A percentile compares a stretch with the other conserved stretches of the same genome.
Evolutionary conservation across 2,329 filamentous ascomycete genomes (phyloP).

Genomic region (Cercospora citrullina): DNA sequence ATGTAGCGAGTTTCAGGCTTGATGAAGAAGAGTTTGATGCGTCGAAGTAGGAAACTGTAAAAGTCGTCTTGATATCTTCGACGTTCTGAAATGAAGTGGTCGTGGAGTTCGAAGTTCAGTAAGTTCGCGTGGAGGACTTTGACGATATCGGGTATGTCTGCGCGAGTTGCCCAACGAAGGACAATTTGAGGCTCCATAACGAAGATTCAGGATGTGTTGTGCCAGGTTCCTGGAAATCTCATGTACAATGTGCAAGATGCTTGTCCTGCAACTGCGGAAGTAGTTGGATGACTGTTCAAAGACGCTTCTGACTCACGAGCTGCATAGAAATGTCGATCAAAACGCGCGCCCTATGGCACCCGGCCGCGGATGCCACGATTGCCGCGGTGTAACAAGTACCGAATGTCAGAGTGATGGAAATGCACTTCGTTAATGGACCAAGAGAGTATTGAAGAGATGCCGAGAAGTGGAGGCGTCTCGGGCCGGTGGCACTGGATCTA

Average conservation of each 20-base stretch:
- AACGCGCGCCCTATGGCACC: background rate
- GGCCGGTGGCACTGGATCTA: background rate
- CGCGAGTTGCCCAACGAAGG: slow-evolving; percentile 24
- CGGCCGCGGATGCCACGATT: background rate
- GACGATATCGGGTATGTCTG: slow-evolving; percentile 24
- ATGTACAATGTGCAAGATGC: background rate
- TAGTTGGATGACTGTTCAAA: background rate
- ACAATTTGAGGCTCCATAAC: slow-evolving; percentile 8
- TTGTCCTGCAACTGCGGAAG: background rate
- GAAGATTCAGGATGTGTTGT: background rate
- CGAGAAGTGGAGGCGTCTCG: background rate
- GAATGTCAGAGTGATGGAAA: background rate
- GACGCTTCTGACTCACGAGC: background rate
- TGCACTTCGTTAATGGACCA: background rate
- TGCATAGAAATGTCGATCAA: background rate
- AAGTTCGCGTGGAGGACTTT: slow-evolving; percentile 16
- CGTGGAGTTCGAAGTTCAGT: slow-evolving; percentile 23
- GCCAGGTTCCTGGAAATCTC: background rate
- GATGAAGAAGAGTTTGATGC: slow-evolving; percentile 26
- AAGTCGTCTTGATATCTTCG: slow-evolving; percentile 21
- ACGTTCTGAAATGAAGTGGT: slow-evolving; percentile 22
- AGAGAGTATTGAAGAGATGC: background rate
- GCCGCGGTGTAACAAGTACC: background rate
- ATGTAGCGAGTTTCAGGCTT: slow-evolving; percentile 22
- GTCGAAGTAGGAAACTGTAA: slow-evolving; percentile 19